These are phyloP conservation scores for Margaritispora aquatica DNA, from an alignment of 495 filamentous ascomycete genomes.

Conservation along the genomic window DNA sequence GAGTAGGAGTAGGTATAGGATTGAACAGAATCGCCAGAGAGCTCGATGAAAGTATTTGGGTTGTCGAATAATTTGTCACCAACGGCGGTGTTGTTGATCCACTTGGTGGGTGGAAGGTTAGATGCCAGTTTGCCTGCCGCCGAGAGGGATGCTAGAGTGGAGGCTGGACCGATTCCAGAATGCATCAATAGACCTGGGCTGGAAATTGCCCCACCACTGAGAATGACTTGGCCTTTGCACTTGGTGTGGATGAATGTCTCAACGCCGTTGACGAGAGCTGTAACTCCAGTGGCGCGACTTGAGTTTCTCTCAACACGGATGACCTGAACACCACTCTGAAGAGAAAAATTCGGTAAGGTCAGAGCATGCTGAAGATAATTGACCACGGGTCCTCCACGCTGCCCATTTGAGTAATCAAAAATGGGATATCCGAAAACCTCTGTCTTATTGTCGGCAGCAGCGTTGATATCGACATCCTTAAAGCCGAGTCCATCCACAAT, in stretches of 20 bases:
- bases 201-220: constrained; percentile 47
- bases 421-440: constrained; percentile 43
- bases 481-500: constrained; percentile 42
- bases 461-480: constrained; percentile 43
- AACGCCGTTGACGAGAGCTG: constrained; percentile 25
- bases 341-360: constrained; percentile 42
- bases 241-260: constrained; percentile 37
- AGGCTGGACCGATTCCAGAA: constrained; percentile 39
- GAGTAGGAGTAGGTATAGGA: constrained; percentile 33
- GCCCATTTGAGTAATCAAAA: constrained; percentile 46
- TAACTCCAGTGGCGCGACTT: constrained; percentile 42
- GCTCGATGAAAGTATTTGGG: constrained; percentile 39
- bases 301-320: constrained; percentile 40
- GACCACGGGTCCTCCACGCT: constrained; percentile 48
- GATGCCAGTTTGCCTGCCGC: constrained; percentile 19
- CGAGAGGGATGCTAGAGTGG: constrained; percentile 22
- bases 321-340: constrained; percentile 43
- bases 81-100: constrained; percentile 32
- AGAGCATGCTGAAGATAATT: constrained; percentile 50
- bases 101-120: constrained; percentile 16
- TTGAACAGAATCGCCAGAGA: constrained; percentile 26
- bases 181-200: constrained; percentile 53
- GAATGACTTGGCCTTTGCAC: constrained; percentile 44
- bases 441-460: constrained; percentile 46
- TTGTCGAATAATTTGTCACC: constrained; percentile 37